Evolutionary conservation across 805 yeast species (phyloP).

Genomic region (Ogataea nitratoaversa): DNA sequence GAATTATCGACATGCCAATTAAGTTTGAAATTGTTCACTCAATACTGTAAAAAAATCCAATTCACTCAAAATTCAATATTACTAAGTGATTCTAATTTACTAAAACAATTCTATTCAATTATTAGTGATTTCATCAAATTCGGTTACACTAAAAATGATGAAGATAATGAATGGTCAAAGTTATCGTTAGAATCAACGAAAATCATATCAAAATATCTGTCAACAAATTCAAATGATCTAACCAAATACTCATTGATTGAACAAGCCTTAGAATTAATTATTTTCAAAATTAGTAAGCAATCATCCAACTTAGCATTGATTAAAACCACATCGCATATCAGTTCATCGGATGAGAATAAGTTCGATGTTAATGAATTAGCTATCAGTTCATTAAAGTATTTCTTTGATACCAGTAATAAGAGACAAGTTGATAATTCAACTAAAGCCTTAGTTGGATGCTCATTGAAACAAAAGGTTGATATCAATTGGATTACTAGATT

Average conservation of each 20-base stretch:
- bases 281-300: conserved; percentile 29
- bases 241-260: conserved; percentile 18
- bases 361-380: conserved; percentile 14
- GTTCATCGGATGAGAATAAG: background rate
- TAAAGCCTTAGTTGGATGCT: conserved; percentile 43
- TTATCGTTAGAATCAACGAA: conserved; percentile 38
- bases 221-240: conserved; percentile 17
- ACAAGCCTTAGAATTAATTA: conserved; percentile 35
- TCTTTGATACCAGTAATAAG: conserved; percentile 61
- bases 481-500: conserved; percentile 52
- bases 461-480: conserved; percentile 28
- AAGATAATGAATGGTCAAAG: conserved; percentile 39
- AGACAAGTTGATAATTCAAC: conserved; percentile 59
- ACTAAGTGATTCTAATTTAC: conserved; percentile 42
- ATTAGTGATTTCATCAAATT: conserved; percentile 20
- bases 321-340: conserved; percentile 10
- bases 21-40: conserved; percentile 32
- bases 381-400: conserved; percentile 44
- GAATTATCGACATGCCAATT: conserved; percentile 61
- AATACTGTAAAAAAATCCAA: conserved; percentile 24
- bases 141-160: conserved; percentile 11
- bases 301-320: conserved; percentile 17
- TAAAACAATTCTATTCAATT: conserved; percentile 35
- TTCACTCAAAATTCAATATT: conserved; percentile 30
- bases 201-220: conserved; percentile 31